Conservation (phyloP, 352 stramenopile species). For the Pythium phragmitis region DNA sequence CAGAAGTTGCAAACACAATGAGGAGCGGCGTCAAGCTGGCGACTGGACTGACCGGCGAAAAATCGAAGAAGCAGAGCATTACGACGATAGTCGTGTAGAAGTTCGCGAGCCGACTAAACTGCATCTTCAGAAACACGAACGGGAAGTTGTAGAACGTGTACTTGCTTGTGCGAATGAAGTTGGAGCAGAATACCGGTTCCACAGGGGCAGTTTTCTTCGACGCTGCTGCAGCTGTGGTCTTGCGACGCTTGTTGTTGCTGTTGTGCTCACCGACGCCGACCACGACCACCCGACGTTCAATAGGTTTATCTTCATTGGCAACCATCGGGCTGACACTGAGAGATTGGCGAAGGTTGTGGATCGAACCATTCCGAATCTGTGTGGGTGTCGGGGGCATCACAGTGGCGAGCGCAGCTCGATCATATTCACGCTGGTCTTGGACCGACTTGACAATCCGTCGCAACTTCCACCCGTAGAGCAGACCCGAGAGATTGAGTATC, state of each 20-base stretch:
- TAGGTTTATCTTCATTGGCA: constrained; percentile 34
- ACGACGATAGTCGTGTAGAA: constrained; percentile 90
- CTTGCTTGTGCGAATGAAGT: constrained; percentile 87
- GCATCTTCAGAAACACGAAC: constrained; percentile 89
- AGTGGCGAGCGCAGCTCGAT: constrained; percentile 74
- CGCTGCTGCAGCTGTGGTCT: constrained; percentile 24
- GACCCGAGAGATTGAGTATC: constrained; percentile 70
- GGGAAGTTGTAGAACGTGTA: constrained; percentile 91
- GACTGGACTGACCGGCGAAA: constrained; percentile 81
- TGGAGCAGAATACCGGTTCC: constrained; percentile 55
- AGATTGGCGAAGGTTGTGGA: constrained; percentile 46
- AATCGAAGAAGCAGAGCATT: constrained; percentile 87
- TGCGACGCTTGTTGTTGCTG: constrained; percentile 26
- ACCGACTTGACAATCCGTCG: constrained; percentile 85
- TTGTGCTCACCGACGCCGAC: constrained; percentile 32
- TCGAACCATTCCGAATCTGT: constrained; percentile 17
- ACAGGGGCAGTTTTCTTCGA: constrained; percentile 17
- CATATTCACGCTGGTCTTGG: constrained; percentile 75
- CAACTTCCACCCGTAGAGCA: constrained; percentile 88
- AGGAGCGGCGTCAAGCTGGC: constrained; percentile 82
- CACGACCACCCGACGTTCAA: constrained; percentile 43
- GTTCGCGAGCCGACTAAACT: constrained; percentile 89
- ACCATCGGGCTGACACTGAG: constrained; percentile 59
- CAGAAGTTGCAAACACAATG: constrained; percentile 89
- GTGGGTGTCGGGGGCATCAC: constrained; percentile 59